Base-by-base conservation (phyloP, 2,329 filamentous ascomycete species). In the Tolypocladium sp. region DNA sequence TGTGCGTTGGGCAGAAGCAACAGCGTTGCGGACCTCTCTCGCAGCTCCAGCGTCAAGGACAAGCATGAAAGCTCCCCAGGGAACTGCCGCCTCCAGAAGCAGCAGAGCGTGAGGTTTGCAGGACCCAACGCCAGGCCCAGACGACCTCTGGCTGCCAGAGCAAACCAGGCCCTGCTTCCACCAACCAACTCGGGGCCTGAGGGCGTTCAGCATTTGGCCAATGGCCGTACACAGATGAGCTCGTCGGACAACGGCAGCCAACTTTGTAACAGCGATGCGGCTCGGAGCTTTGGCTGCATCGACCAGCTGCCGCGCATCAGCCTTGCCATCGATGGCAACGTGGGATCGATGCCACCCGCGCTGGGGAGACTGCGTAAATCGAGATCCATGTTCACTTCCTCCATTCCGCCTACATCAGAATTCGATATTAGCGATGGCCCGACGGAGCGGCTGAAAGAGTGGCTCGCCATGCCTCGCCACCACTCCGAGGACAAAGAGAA, bases 51-150 rank as follows among this genome's bases (percentile, higher is more conserved):
- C 58, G 60, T 55, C 25, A 59, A 30, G 27, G 64, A 62, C 41
- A 64, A 63, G 3, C 66, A 66, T n/a, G 61, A 65, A 20, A 62
- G 61, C 17, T 56, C 60, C 22, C 51, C 57, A 13, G 54, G 15
- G 20, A n/a, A 53, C 27, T 56, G 59, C 10, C 63, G 58, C 10
- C 62, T 81, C 15, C 70, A 67, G 46, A 77, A 76, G 9, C 77
- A 79, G 59, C 79, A 81, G 58, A 87, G 84, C 63, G 77, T 87
- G 49, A 78, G 84, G 1, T 87, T 84, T 62, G 74, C 79, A 2
- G 73, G 71, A 1, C 71, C 71, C 2, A 67, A 66, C 17, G 68
- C 71, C 17, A 63, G 42, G 7, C 68, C 71, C 17, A 67, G 66
- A 56, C 65, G 68, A 57, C 63, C 60, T 6, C 57, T 73, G 33